These are phyloP conservation scores for Dryadomyces quercus-mongolicae DNA, from an alignment of 2,329 filamentous ascomycete genomes.

Conservation along the genomic window DNA sequence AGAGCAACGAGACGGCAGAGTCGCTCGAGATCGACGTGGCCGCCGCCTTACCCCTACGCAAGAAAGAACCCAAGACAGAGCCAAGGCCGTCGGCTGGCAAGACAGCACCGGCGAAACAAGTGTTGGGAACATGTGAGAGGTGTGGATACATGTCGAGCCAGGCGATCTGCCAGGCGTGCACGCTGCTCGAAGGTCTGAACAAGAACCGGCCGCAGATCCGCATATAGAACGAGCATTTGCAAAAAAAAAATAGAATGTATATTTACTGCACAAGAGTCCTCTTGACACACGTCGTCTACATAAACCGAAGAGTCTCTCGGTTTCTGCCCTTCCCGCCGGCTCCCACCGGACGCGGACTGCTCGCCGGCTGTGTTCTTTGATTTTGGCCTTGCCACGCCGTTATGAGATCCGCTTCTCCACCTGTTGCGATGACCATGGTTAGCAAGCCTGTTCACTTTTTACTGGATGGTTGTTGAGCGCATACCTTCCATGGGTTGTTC, in stretches of 20 bases:
- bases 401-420: constrained; percentile 41
- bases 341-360: no score
- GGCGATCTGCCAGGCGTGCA: constrained; percentile 85
- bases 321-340: no score
- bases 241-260: background rate
- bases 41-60: constrained; percentile 18
- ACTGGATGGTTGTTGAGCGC: constrained; percentile 11
- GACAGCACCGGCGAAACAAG: constrained; percentile 42
- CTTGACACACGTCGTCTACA: background rate
- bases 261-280: background rate
- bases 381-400: constrained; percentile 7
- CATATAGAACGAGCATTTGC: constrained; percentile 22
- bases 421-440: constrained; percentile 20
- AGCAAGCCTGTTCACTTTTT: background rate
- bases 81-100: constrained; percentile 14
- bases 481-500: constrained; percentile 53
- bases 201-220: constrained; percentile 55
- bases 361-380: background rate
- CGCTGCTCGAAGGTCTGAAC: constrained; percentile 79
- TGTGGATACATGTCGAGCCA: constrained; percentile 97
- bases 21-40: constrained; percentile 57
- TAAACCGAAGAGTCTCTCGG: background rate
- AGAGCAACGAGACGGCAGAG: constrained; percentile 48
- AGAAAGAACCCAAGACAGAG: constrained; percentile 14
- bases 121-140: constrained; percentile 68